These are phyloP conservation scores for Nigrospora sphaerica DNA, from an alignment of 2,329 filamentous ascomycete species.

Conservation along the genomic window DNA sequence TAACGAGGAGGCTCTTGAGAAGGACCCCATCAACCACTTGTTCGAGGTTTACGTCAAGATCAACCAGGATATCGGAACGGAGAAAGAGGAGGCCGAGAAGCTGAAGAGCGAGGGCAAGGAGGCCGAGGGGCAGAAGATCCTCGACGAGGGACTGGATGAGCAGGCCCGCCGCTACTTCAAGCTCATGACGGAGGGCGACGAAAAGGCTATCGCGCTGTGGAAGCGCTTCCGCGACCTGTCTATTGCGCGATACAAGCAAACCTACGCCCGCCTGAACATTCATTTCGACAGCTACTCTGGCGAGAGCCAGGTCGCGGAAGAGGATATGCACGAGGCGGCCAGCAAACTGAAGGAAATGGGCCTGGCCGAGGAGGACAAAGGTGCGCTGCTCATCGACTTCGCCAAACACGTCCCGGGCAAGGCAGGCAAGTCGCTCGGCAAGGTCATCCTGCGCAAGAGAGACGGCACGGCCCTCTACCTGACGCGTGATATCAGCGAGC, in stretches of 20 bases:
- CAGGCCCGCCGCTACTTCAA: conserved; percentile 57
- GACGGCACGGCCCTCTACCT: conserved; percentile 73
- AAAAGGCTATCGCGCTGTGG: conserved; percentile 49
- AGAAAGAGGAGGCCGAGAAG: conserved; percentile 52
- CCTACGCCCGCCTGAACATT: conserved; percentile 55
- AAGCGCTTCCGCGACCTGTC: conserved; percentile 50
- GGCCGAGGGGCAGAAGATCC: conserved; percentile 32
- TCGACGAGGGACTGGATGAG: conserved; percentile 35
- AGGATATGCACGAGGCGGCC: conserved; percentile 58
- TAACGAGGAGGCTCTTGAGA: conserved; percentile 53
- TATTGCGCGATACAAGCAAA: conserved; percentile 49
- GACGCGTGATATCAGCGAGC: conserved; percentile 70
- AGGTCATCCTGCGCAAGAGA: conserved; percentile 64
- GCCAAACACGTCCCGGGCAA: conserved; percentile 59
- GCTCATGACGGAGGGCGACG: conserved; percentile 53
- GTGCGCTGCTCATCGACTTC: conserved; percentile 67
- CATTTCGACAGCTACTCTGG: conserved; percentile 61
- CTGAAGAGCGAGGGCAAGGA: conserved; percentile 38
- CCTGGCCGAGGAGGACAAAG: conserved; percentile 63
- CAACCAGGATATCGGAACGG: conserved; percentile 52
- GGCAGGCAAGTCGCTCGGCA: conserved; percentile 61
- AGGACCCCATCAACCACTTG: conserved; percentile 64
- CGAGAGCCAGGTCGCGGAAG: conserved; percentile 64
- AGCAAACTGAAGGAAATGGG: conserved; percentile 55
- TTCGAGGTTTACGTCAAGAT: conserved; percentile 68